These are phyloP conservation scores for Maudiozyma barnettii DNA, from an alignment of 805 yeast species.

Conservation along the genomic window DNA sequence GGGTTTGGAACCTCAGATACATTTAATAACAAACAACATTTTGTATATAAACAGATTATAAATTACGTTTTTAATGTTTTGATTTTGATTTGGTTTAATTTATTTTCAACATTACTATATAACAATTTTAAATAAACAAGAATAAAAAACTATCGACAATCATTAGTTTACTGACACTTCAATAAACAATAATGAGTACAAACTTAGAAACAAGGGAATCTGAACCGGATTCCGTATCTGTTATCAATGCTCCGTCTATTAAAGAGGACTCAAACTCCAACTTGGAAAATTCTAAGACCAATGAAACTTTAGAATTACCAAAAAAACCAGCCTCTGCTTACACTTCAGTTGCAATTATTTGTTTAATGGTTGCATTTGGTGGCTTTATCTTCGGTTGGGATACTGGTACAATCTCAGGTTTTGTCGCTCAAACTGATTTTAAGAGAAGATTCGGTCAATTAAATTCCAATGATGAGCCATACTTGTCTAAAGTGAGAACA, in stretches of 20 bases:
- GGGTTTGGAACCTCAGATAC: too few relatives aligned
- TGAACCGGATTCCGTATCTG: background rate
- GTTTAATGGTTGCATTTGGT: constrained; percentile 13
- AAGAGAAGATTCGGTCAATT: constrained; percentile 44
- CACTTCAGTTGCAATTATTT: background rate
- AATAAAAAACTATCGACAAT: too few relatives aligned
- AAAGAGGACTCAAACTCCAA: background rate
- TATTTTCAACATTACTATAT: too few relatives aligned
- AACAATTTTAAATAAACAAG: too few relatives aligned
- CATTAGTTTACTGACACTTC: too few relatives aligned
- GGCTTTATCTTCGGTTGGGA: constrained; percentile 56
- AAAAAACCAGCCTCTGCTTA: constrained; percentile 2
- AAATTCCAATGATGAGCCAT: constrained; percentile 33
- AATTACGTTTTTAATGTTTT: too few relatives aligned
- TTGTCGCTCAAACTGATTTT: constrained; percentile 39
- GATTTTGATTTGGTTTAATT: too few relatives aligned
- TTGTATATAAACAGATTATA: too few relatives aligned
- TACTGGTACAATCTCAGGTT: constrained; percentile 45
- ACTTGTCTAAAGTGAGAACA: constrained; percentile 28
- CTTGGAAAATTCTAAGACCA: background rate
- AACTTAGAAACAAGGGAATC: background rate
- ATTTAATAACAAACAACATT: too few relatives aligned
- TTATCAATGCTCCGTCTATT: background rate
- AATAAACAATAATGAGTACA: too few relatives aligned
- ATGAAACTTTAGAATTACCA: constrained; percentile 1